phyloP scores from a whole-genome alignment of 2,329 filamentous ascomycete genomes.

The Sarocladium kiliense region DNA sequence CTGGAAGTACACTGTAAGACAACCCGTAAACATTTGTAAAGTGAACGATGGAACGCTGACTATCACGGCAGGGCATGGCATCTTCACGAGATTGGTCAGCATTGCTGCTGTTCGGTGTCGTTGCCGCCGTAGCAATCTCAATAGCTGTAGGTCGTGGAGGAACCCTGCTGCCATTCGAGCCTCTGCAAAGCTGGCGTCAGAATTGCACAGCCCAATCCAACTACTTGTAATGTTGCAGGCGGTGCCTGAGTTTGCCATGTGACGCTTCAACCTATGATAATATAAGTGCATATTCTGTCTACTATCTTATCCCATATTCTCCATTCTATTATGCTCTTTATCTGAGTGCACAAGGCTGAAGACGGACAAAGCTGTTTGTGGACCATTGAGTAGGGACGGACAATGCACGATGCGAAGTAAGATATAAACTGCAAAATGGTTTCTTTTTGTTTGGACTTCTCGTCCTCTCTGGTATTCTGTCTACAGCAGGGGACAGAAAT shows the following conservation, averaged over 20 bases:
- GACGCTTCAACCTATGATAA: no score
- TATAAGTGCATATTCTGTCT: no score
- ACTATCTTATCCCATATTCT: no score
- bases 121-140: not conserved
- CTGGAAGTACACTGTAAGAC: constrained; percentile 26
- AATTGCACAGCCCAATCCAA: no score
- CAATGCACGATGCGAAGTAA: no score
- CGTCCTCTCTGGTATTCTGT: constrained; percentile 18
- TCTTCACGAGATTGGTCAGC: not conserved
- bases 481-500: constrained; percentile 7
- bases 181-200: not conserved
- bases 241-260: not conserved
- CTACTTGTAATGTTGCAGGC: not conserved
- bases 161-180: not conserved
- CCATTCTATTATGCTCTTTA: no score
- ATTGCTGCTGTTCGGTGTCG: not conserved
- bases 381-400: no score
- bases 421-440: constrained; percentile 1
- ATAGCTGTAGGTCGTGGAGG: not conserved
- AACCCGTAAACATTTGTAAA: no score
- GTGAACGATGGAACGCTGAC: no score
- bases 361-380: no score
- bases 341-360: no score
- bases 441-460: constrained; percentile 8
- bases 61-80: not conserved